Evolutionary conservation across 2,329 filamentous ascomycete genomes (phyloP), one percentile per base, ranked within the genome.

Genomic region (Colletotrichum zoysiae): DNA sequence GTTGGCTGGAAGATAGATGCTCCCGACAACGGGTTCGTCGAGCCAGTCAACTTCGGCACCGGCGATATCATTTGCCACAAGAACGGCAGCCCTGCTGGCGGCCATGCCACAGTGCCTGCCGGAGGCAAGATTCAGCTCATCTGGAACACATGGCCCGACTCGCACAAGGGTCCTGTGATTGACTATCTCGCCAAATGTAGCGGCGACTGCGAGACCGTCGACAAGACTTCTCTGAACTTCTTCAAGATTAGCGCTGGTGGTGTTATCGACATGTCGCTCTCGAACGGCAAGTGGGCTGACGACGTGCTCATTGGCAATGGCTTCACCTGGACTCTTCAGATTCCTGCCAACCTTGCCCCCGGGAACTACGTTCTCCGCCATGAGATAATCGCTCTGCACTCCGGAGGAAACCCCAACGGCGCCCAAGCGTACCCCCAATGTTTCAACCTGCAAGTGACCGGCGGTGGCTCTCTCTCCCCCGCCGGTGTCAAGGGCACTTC

Each of bases 121-220:
- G 91, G 91, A 71, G 82, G 84, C 74, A 84, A 83, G 14, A 79
- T 93, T 74, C 82, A 87, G 73, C 81, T 93, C 59, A 84, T 89
- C 75, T 93, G 91, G 91, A 88, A 85, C 68, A 83, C 83, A n/a
- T 93, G 91, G 91, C 90, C 90, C 18, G 84, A 87, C 9, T 87
- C 84, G 68, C 86, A 93, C 82, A 85, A 90, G 75, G 89, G 89
- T 3, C 89, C 89, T 18, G 85, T 91, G 74, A 84, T 90, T 74
- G 86, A 86, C 77, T 91, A 91, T 81, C 81, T 91, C 40, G 89
- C 89, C 67, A 84, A 84, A 75, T 88, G 86, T 79, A 66, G 26
- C 60, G 84, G 83, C 5, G 85, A 89, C 77, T 90, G 87, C 77
- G 81, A 84, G 48, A 80, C 80, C 3, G 85, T 86, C 67, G 84